phyloP scores from a whole-genome alignment of 1,284 basidiomycete genomes.

The Cystobasidium pallidum region DNA sequence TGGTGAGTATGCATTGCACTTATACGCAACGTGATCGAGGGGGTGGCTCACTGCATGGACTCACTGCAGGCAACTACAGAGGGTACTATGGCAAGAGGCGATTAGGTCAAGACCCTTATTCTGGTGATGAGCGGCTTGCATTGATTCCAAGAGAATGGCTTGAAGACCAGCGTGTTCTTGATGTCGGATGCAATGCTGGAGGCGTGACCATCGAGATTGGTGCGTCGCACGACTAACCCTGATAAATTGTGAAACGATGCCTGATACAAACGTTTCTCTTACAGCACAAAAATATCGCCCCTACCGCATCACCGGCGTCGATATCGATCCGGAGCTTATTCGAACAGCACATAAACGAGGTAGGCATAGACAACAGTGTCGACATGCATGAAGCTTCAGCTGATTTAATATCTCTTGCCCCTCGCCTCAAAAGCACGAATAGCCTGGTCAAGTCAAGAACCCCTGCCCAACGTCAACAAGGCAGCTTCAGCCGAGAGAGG shows the following conservation, averaged over 20 bases:
- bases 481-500: constrained; percentile 55
- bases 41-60: background rate
- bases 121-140: constrained; percentile 60
- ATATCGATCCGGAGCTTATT: constrained; percentile 73
- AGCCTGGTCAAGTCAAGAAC: constrained; percentile 50
- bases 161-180: constrained; percentile 65
- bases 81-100: constrained; percentile 76
- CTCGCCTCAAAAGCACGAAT: constrained; percentile 44
- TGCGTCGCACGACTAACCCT: constrained; percentile 53
- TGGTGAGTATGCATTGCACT: constrained; percentile 6
- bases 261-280: background rate
- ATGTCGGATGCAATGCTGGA: constrained; percentile 81
- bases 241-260: background rate
- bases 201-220: constrained; percentile 79
- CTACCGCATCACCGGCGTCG: constrained; percentile 70
- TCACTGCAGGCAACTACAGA: constrained; percentile 45
- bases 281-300: constrained; percentile 68
- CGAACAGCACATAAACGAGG: constrained; percentile 67
- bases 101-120: constrained; percentile 54
- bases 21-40: background rate
- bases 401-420: background rate
- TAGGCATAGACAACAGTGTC: constrained; percentile 25
- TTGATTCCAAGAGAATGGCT: constrained; percentile 66
- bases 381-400: background rate
- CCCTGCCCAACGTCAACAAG: constrained; percentile 57